Base-by-base conservation (phyloP, 2,329 filamentous ascomycete genomes). In the Neopestalotiopsis sp. region DNA sequence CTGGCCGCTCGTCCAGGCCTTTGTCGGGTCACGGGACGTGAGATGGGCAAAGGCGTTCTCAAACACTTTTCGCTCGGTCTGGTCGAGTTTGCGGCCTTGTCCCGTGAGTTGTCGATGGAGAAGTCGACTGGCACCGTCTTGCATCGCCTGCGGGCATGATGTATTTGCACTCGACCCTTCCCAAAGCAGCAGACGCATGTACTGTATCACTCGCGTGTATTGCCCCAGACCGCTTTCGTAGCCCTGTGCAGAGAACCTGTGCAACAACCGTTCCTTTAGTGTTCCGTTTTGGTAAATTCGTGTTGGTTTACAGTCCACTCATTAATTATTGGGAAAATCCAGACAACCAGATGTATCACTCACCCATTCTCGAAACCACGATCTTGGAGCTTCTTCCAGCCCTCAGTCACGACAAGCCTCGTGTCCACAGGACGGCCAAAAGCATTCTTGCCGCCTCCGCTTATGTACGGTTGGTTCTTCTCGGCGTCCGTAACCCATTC, bases 401-500 rank as follows among this genome's bases (percentile, higher is more conserved):
- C 91, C 71, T 91, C 86, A 0, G 86, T 85, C 0, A 90, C 91
- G 45, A 92, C 83, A 1, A 94, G 80, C 42, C 89, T 85, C 61
- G 88, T 86, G 6, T 81, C 85, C 64, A 71, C 68, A 10, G 86
- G 86, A 65, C 84, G 82, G 1, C 91, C 90, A 76, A 92, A 92
- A 0, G 87, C 86, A 74, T 90, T 87, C 12, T 88, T 83, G 1
- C 88, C 86, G 57, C 84, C 84, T 3, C 85, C 85, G 61, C 81
- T 82, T 7, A 93, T 78, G 40, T 89, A 88, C 0, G 91, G 90
- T 59, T 87, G 85, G 71, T 92, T 90, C 57, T 81, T 84, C 77
- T 94, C 91, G 0, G 91, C 88, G 75, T 93, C 89, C 0, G 87
- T 86, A 20, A 91, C 78, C 79, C 84, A 88, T 71, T 84, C 76